phyloP scores from a whole-genome alignment of 2,329 filamentous ascomycete genomes.

The Echinosphaeria canescens region DNA sequence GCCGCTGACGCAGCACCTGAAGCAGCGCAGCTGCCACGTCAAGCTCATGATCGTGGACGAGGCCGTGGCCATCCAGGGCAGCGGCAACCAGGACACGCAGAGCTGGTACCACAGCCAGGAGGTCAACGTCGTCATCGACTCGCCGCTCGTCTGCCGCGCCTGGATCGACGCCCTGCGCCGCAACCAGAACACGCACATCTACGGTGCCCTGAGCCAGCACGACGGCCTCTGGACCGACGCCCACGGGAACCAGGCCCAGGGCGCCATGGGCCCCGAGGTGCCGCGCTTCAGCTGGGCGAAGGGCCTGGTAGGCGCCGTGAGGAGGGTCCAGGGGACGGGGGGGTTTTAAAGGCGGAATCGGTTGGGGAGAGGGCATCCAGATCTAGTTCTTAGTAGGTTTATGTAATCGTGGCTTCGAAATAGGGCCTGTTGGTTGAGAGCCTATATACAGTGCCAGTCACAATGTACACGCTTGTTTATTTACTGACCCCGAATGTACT shows the following conservation, averaged over 20 bases:
- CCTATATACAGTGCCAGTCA: too few relatives aligned
- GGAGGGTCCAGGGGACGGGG: slow-evolving; percentile 31
- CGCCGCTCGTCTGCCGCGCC: slow-evolving; percentile 29
- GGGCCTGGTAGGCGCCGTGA: slow-evolving; percentile 31
- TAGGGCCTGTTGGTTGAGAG: too few relatives aligned
- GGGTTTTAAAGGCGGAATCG: slow-evolving; percentile 27
- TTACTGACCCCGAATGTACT: too few relatives aligned
- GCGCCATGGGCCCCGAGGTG: slow-evolving; percentile 26
- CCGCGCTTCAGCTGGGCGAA: slow-evolving; percentile 35
- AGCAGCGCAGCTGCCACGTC: slow-evolving; percentile 49
- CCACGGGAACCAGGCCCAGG: slow-evolving; percentile 22
- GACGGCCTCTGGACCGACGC: slow-evolving; percentile 42
- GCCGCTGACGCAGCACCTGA: slow-evolving; percentile 44
- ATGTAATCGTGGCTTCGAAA: too few relatives aligned
- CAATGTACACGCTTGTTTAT: too few relatives aligned
- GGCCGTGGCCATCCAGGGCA: slow-evolving; percentile 47
- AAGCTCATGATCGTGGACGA: slow-evolving; percentile 59
- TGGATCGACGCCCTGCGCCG: slow-evolving; percentile 31
- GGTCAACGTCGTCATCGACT: slow-evolving; percentile 57
- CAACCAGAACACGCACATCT: slow-evolving; percentile 42
- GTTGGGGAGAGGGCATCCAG: too few relatives aligned
- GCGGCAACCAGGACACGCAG: slow-evolving; percentile 65
- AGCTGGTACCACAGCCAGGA: slow-evolving; percentile 63
- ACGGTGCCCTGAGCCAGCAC: slow-evolving; percentile 25
- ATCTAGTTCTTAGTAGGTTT: too few relatives aligned